A percentile compares a stretch with the other conserved stretches of the same genome.
Conservation (phyloP, 768 basidiomycete species). For the Termitomyces heimii region DNA sequence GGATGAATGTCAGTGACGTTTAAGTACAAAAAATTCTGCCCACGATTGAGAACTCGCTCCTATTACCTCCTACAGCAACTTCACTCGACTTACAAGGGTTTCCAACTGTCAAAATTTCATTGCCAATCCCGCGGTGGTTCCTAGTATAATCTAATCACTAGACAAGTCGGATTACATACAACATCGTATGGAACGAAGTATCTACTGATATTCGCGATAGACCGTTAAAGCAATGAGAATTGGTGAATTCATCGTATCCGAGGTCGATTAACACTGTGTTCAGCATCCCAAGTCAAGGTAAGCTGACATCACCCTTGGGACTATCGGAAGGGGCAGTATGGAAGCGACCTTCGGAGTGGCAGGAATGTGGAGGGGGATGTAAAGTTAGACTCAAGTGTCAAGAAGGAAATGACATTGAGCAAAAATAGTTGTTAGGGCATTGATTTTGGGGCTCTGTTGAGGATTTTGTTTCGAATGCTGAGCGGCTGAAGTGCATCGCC, state of each 20-base stretch:
- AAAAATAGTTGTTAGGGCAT: too few species aligned
- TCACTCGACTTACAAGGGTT: conserved; percentile 17
- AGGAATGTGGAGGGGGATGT: neutral
- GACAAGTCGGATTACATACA: too few species aligned
- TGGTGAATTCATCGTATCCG: too few species aligned
- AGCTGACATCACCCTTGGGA: neutral
- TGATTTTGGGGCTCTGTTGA: neutral
- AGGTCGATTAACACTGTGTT: too few species aligned
- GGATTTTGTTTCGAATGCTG: neutral
- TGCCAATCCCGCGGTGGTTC: conserved; percentile 31
- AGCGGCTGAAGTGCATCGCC: neutral
- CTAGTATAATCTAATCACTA: too few species aligned
- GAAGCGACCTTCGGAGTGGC: neutral
- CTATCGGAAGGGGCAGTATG: neutral
- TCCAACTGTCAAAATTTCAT: conserved; percentile 33
- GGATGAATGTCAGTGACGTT: conserved; percentile 2
- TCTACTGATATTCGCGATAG: neutral
- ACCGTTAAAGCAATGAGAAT: too few species aligned
- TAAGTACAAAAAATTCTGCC: conserved; percentile 15
- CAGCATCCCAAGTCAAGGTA: neutral
- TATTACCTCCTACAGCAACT: conserved; percentile 41
- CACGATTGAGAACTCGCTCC: conserved; percentile 20
- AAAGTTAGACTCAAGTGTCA: neutral
- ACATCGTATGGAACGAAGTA: too few species aligned
- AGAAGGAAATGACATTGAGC: neutral